Evolutionary conservation across 106 monocot species (phyloP).

Genomic region (Apostasia ramifera): DNA sequence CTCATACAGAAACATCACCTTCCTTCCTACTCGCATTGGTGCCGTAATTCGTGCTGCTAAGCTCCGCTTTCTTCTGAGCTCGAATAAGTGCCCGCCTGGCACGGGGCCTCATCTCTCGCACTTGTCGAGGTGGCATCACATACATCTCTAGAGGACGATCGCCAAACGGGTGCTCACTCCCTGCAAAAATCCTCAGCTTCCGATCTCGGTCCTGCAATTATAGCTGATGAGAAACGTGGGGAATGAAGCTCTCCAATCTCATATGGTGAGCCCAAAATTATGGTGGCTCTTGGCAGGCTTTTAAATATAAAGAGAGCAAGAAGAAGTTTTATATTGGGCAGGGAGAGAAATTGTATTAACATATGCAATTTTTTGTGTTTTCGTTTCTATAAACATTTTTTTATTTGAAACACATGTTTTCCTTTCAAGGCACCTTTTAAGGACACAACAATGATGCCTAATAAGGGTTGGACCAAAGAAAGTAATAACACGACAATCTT

Average conservation of each 20-base stretch:
- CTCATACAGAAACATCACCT: constrained; percentile 1
- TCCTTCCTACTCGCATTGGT: constrained; percentile 16
- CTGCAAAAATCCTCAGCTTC: constrained; percentile 86
- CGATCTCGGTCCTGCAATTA: constrained; percentile 67
- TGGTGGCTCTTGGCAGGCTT: too few species aligned
- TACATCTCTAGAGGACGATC: constrained; percentile 66
- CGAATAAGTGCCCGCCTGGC: constrained; percentile 73
- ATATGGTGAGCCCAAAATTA: not conserved
- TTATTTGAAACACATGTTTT: too few species aligned
- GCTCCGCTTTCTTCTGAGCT: constrained; percentile 79
- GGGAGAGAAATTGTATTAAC: too few species aligned
- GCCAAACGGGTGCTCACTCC: constrained; percentile 72
- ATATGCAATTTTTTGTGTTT: too few species aligned
- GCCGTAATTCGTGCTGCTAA: constrained; percentile 14
- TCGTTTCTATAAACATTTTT: too few species aligned
- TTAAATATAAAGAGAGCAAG: too few species aligned
- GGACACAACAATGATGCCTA: too few species aligned
- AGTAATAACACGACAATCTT: too few species aligned
- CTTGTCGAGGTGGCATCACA: constrained; percentile 75
- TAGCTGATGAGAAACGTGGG: too few species aligned
- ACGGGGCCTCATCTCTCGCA: constrained; percentile 84
- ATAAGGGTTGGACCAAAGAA: too few species aligned
- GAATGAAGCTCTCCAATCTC: not conserved
- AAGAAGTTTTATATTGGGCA: too few species aligned
- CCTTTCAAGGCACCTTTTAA: too few species aligned